Percentiles rank a stretch among this genome's conserved stretches.
These are phyloP conservation scores for Gloeopeniophorella convolvens DNA, from an alignment of 768 basidiomycete species.

Conservation along the genomic window DNA sequence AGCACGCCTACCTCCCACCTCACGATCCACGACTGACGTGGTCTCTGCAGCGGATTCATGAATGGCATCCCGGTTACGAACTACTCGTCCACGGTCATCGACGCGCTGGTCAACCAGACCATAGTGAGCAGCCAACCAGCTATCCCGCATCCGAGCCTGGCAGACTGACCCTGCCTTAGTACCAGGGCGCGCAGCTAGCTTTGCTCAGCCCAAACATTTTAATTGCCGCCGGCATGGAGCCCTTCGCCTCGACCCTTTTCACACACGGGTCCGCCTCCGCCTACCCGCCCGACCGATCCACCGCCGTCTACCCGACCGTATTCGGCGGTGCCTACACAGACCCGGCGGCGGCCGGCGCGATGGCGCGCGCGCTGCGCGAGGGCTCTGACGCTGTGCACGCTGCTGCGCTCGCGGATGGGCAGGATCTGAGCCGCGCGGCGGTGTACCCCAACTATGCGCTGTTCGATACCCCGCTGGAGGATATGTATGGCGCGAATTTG, in stretches of 20 bases:
- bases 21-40: neutral
- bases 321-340: too few relatives aligned
- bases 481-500: constrained; percentile 15
- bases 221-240: neutral
- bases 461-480: constrained; percentile 7
- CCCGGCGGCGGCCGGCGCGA: too few relatives aligned
- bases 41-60: neutral
- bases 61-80: neutral
- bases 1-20: too few relatives aligned
- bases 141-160: too few relatives aligned
- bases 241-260: neutral
- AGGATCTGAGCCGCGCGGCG: neutral
- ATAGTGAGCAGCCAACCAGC: neutral
- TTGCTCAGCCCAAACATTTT: neutral
- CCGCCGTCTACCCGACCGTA: neutral
- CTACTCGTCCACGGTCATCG: neutral
- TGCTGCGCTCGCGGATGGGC: constrained; percentile 19
- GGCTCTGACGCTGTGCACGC: constrained; percentile 1
- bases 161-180: neutral
- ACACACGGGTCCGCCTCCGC: neutral
- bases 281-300: neutral
- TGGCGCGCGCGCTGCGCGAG: neutral
- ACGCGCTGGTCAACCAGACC: neutral
- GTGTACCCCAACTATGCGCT: constrained; percentile 15
- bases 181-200: neutral